A percentile compares a stretch with the other conserved stretches of the same genome.
Evolutionary conservation across 148 eudicot species (phyloP).

Genomic region (Arctostaphylos glauca): DNA sequence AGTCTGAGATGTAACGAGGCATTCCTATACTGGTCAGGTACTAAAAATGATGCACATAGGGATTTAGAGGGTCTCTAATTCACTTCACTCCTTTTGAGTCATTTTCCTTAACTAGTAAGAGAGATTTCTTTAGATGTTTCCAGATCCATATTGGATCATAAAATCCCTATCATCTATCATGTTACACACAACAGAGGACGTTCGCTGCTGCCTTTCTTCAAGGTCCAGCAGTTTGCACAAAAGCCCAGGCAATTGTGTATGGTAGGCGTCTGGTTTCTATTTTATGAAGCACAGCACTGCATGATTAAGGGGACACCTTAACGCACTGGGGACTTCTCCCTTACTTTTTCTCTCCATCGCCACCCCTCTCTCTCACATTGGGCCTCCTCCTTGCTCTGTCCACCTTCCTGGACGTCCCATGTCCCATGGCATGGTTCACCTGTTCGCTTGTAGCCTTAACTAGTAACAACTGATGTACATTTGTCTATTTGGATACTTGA

Average conservation of each 20-base stretch:
- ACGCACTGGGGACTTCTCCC: neutral
- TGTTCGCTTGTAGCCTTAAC: conserved; percentile 26
- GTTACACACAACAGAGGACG: neutral
- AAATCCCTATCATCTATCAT: too few relatives aligned
- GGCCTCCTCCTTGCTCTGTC: neutral
- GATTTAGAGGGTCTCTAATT: neutral
- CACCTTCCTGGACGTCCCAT: too few relatives aligned
- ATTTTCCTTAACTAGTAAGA: too few relatives aligned
- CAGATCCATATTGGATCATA: too few relatives aligned
- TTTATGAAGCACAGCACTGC: neutral
- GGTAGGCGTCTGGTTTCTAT: neutral
- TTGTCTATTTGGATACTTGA: neutral
- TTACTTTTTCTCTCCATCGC: neutral
- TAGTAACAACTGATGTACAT: neutral
- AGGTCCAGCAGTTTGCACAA: neutral
- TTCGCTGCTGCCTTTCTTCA: neutral
- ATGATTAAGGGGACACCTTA: neutral
- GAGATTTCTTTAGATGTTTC: too few relatives aligned
- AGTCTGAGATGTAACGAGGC: neutral
- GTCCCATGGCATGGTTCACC: too few relatives aligned
- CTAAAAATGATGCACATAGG: neutral
- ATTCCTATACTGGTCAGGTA: neutral
- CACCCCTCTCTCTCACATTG: neutral
- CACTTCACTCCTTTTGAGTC: neutral
- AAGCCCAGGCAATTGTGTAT: neutral